Evolutionary conservation across 176 grass and related monocot genomes (phyloP), one percentile per base, ranked within the genome.

Genomic region (Melocanna baccifera): DNA sequence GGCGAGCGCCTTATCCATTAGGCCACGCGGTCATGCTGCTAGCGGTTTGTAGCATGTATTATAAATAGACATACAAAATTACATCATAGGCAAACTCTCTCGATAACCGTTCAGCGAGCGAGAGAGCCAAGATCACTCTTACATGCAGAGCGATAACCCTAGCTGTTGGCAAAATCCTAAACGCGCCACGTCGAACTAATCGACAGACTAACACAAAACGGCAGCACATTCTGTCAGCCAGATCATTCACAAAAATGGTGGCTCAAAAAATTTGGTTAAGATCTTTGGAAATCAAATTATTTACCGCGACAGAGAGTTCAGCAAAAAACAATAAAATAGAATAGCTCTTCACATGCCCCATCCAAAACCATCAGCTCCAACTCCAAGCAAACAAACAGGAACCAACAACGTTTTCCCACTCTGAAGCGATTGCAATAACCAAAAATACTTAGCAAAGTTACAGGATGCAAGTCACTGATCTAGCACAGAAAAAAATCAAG

Each of bases 1-100:
- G 95, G 95, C 87, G 92, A 95, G 92, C 91, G 91, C 92, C 95
- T 98, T 98, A 95, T 98, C 92, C 95, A 98, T 98, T 93, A 98
- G 92, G 94, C 90, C 94, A 94, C 86, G 92, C 86, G 91, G 51
- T 55, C 51, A 36, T 5, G 4, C 4, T 0, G 34, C 34, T 5
- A 36, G n/a, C 34, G 34, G 4, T 36, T 4, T 5, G 34, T 36
- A 4, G 34, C 4, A 36, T 36, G 4, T 36, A 3, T 36, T 36
- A 5, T 36, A 5, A 36, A 36, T 0, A 36, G 34, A 5, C 4
- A 36, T 36, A 36, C 4, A 0, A 5, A 36, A 4, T 36, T 36
- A 36, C 52, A 22, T 56, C 19, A 56, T 19, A 3, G 2, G 52
- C 51, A 56, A 55, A 56, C 8, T n/a, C 53, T 56, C 2, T n/a